A percentile compares a stretch with the other conserved stretches of the same genome.
Conservation (phyloP, 345 rosid genomes). For the Populus tremula region DNA sequence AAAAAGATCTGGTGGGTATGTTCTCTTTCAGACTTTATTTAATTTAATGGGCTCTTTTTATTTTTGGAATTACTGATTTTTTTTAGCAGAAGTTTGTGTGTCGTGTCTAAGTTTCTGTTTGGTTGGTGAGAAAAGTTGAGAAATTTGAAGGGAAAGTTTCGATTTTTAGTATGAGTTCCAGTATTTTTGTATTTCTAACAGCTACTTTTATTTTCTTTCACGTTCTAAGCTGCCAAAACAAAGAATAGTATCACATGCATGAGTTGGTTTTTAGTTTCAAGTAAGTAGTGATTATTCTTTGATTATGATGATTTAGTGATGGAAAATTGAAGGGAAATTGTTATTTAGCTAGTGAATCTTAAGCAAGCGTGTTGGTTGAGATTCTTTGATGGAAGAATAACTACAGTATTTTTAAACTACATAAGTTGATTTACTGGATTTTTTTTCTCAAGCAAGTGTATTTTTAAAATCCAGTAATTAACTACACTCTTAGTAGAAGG, state of each 20-base stretch:
- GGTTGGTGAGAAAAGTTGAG: not conserved
- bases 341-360: not conserved
- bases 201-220: not conserved
- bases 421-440: too few relatives aligned
- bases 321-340: not conserved
- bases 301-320: not conserved
- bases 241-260: not conserved
- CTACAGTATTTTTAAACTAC: too few relatives aligned
- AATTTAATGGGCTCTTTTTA: not conserved
- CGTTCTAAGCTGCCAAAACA: not conserved
- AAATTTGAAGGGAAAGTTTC: not conserved
- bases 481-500: not conserved
- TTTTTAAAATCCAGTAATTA: too few relatives aligned
- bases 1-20: not conserved
- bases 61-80: not conserved
- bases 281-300: too few relatives aligned
- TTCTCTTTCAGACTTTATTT: not conserved
- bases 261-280: not conserved
- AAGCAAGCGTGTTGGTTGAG: not conserved
- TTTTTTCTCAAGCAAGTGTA: too few relatives aligned
- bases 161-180: not conserved
- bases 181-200: too few relatives aligned
- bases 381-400: not conserved
- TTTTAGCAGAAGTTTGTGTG: not conserved
- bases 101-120: constrained; percentile 1